Evolutionary conservation across 2,329 filamentous ascomycete genomes (phyloP).

Genomic region (Aspergillus novofumigatus): DNA sequence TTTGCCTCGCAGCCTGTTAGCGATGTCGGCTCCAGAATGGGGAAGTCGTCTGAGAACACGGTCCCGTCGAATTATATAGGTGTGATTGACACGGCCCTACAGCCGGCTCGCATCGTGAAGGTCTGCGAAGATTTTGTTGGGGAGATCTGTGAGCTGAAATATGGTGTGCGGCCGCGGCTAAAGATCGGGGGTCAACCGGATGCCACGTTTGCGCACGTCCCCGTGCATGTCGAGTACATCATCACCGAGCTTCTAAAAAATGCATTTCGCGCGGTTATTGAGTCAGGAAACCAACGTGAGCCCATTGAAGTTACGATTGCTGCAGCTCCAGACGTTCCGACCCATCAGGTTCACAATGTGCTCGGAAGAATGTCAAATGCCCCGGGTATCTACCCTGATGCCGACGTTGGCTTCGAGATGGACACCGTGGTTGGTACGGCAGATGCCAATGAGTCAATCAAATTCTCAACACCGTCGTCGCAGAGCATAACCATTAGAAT

Average conservation of each 20-base stretch:
- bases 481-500: slow-evolving; percentile 94
- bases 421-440: slow-evolving; percentile 24
- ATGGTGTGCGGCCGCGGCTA: slow-evolving; percentile 78
- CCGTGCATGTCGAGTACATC: slow-evolving; percentile 96
- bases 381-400: slow-evolving; percentile 16
- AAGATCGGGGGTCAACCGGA: slow-evolving; percentile 79
- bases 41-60: slow-evolving; percentile 16
- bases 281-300: slow-evolving; percentile 72
- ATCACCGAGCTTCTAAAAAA: slow-evolving; percentile 96
- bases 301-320: slow-evolving; percentile 92
- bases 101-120: slow-evolving; percentile 75
- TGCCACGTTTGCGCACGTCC: slow-evolving; percentile 88
- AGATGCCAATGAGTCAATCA: slow-evolving; percentile 31
- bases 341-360: slow-evolving; percentile 39
- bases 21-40: slow-evolving; percentile 39
- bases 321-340: slow-evolving; percentile 53
- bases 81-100: slow-evolving; percentile 87
- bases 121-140: slow-evolving; percentile 85
- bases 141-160: slow-evolving; percentile 94
- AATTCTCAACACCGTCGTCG: slow-evolving; percentile 42
- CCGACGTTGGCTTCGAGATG: slow-evolving; percentile 29
- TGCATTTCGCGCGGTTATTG: slow-evolving; percentile 87
- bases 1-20: slow-evolving; percentile 68
- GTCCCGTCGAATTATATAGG: slow-evolving; percentile 69
- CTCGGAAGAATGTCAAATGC: slow-evolving; percentile 22